Base-by-base conservation (phyloP, 2,329 filamentous ascomycete species). In the Fusarium transvaalense region DNA sequence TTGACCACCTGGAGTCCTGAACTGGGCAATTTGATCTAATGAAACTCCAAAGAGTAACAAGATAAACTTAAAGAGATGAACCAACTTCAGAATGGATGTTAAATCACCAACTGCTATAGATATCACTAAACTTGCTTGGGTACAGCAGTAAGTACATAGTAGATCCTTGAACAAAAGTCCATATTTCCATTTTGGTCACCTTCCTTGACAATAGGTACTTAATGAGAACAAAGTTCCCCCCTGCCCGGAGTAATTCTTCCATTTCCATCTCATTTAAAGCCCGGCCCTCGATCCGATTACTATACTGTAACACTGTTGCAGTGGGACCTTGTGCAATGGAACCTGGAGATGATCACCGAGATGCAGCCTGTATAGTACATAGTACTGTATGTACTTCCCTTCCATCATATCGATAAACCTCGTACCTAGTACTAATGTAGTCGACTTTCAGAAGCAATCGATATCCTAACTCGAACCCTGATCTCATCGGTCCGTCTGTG, bases 311-410 rank as follows among this genome's bases (percentile, higher is more conserved):
- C 43, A 39, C 39, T 42, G 34, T 61, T 52, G 56, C 41, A 38
- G 65, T 69, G 50, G 65, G 65, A 69, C 32, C 45, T 45, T 19
- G 13, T 48, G 17, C 14, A 37, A 25, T 25, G 14, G 35, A 53
- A 60, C 48, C 58, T 60, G 31, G 39, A 64, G 45, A 68, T 41
- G n/a, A 47, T 31, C 31, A 41, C 50, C 47, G 32, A 50, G 47
- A 38, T 48, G 43, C 27, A 47, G 10, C 29, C 29, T 50, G 31
- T 32, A 50, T 23, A 37, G 21, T n/a, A 50, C n/a, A n/a, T n/a
- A n/a, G n/a, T 15, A 42, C 14, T 41, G 23, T 34, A 64, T 21
- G 29, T 23, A 39, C 23, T 57, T 39, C n/a, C 37, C 42, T 35
- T 25, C 21, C 42, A 39, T 47, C 37, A 39, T 25, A 25, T 6